These are phyloP conservation scores for Brassica juncea DNA, from an alignment of 345 rosid species.

Conservation along the genomic window DNA sequence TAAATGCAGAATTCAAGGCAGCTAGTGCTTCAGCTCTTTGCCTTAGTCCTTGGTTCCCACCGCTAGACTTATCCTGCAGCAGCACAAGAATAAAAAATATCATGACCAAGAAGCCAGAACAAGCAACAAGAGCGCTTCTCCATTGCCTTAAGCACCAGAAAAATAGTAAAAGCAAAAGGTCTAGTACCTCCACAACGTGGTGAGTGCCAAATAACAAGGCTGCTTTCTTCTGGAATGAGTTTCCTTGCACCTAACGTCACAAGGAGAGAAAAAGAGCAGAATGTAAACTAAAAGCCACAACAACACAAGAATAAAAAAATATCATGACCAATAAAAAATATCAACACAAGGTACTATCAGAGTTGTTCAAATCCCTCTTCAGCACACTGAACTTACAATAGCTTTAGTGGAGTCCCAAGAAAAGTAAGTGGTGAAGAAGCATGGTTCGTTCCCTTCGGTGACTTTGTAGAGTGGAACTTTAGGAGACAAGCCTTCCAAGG, in stretches of 20 bases:
- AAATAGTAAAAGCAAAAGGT: not conserved
- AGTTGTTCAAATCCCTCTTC: not conserved
- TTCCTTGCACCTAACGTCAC: conserved; percentile 71
- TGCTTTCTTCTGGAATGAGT: conserved; percentile 94
- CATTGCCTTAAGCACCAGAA: not conserved
- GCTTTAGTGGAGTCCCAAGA: conserved; percentile 86
- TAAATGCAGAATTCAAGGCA: conserved; percentile 85
- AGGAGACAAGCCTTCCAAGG: conserved; percentile 79
- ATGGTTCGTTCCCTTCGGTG: conserved; percentile 94
- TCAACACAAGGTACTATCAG: not conserved
- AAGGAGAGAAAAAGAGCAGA: not conserved
- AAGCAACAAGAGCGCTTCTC: not conserved
- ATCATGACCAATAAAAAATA: no score
- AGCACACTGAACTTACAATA: conserved; percentile 48
- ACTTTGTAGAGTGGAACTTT: conserved; percentile 87
- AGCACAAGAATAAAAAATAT: conserved; percentile 6
- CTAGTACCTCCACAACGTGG: conserved; percentile 68
- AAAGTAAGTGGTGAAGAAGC: conserved; percentile 90
- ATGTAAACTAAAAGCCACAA: not conserved
- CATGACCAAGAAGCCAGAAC: conserved; percentile 3
- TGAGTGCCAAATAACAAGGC: conserved; percentile 80
- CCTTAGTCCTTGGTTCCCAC: conserved; percentile 67
- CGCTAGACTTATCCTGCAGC: conserved; percentile 45
- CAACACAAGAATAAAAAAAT: no score
- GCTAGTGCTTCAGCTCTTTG: conserved; percentile 99